These are phyloP conservation scores for Knufia petricola DNA, from an alignment of 2,329 filamentous ascomycete species.

Conservation along the genomic window DNA sequence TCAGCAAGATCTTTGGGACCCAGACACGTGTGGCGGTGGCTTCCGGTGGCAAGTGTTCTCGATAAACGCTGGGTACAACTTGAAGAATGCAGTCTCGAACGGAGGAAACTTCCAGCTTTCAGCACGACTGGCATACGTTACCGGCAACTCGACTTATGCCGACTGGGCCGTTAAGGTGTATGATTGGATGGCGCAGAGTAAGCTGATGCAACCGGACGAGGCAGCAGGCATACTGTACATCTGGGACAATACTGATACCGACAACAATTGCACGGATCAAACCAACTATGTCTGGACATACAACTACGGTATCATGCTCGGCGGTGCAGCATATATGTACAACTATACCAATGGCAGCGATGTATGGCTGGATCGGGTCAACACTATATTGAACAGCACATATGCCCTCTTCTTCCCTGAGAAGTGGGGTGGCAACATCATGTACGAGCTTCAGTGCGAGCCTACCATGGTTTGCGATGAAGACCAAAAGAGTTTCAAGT, in stretches of 20 bases:
- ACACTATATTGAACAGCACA: slow-evolving; percentile 46
- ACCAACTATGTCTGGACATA: slow-evolving; percentile 47
- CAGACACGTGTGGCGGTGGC: slow-evolving; percentile 57
- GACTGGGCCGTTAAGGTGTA: slow-evolving; percentile 60
- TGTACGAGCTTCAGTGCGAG: slow-evolving; percentile 54
- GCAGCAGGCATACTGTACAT: slow-evolving; percentile 42
- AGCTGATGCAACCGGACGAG: slow-evolving; percentile 33
- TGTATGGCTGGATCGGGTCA: slow-evolving; percentile 44
- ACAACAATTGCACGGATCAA: slow-evolving; percentile 39
- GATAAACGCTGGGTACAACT: slow-evolving; percentile 58
- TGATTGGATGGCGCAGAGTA: slow-evolving; percentile 42
- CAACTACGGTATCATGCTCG: slow-evolving; percentile 46
- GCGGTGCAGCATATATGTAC: slow-evolving; percentile 48
- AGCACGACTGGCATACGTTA: slow-evolving; percentile 65
- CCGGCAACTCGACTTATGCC: slow-evolving; percentile 65
- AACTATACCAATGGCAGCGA: slow-evolving; percentile 36
- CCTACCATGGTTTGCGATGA: slow-evolving; percentile 45
- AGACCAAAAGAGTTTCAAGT: slow-evolving; percentile 57
- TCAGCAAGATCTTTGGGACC: slow-evolving; percentile 64
- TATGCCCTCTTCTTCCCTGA: slow-evolving; percentile 42
- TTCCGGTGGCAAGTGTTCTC: slow-evolving; percentile 77
- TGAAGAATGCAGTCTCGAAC: slow-evolving; percentile 50
- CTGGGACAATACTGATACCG: slow-evolving; percentile 46
- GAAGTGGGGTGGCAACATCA: slow-evolving; percentile 40
- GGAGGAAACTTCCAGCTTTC: slow-evolving; percentile 49